These are phyloP conservation scores for Oryza glumipatula DNA, from an alignment of 176 grass and related monocot species.

Conservation along the genomic window DNA sequence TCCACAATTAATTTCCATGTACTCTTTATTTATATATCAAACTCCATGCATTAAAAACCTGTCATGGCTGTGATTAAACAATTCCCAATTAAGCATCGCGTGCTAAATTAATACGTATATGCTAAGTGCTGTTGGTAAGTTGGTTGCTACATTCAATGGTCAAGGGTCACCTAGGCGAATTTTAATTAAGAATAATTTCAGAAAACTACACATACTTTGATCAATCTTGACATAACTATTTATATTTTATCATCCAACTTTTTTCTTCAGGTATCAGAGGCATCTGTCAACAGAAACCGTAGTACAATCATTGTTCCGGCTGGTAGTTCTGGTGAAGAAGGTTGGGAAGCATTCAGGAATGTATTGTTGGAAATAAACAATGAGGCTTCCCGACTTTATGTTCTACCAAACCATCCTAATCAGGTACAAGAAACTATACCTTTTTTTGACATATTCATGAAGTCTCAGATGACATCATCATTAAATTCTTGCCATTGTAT, in stretches of 20 bases:
- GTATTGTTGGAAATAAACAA: conserved; percentile 89
- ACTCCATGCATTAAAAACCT: background rate
- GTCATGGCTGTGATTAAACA: background rate
- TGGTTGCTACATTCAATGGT: background rate
- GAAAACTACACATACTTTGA: no score
- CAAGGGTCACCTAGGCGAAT: background rate
- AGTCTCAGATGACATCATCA: background rate
- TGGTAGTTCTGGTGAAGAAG: conserved; percentile 95
- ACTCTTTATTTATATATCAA: background rate
- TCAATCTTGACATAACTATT: background rate
- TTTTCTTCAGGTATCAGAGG: conserved; percentile 80
- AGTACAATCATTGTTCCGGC: conserved; percentile 97
- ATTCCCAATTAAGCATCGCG: background rate
- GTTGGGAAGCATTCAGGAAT: conserved; percentile 96
- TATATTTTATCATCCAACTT: background rate
- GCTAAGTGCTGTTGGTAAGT: background rate
- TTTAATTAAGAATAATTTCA: background rate
- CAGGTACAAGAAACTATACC: conserved; percentile 44
- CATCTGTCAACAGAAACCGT: conserved; percentile 94
- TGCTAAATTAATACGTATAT: background rate
- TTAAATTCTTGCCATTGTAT: conserved; percentile 28
- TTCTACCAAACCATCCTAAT: conserved; percentile 72
- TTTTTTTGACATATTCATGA: conserved; percentile 6
- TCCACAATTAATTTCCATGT: background rate
- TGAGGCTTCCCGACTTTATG: conserved; percentile 67